Base-by-base conservation (phyloP, 2,329 filamentous ascomycete genomes). In the Cladosporium sp. region DNA sequence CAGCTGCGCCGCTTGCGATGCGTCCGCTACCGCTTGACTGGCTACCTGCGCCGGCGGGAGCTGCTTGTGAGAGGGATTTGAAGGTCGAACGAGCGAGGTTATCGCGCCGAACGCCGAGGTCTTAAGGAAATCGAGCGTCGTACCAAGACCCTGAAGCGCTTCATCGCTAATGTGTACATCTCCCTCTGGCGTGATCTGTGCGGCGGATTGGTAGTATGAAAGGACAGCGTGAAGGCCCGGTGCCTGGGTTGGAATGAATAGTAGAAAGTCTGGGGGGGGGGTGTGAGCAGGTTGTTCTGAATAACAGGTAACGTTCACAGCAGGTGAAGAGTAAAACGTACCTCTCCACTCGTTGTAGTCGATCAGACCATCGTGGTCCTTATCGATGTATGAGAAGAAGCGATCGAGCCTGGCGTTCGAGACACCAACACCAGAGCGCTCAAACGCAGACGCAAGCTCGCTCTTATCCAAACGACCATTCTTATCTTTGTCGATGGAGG, bases 321-420 rank as follows among this genome's bases (percentile, higher is more conserved):
- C 21, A 25, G 30, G 58, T 51, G 49, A 30, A 23, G 34, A 13
- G 23, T 58, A 7, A 13, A 13, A 60, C 63, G n/a, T 11, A 97
- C 94, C 94, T 67, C 75, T 89, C 95, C 95, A 98, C 84, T 99
- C 95, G 70, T 92, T 89, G 79, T 96, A 98, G 68, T 85, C 93
- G 71, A 98, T 96, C 69, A 83, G 82, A 2, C 93, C 93, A 77
- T 99, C 93, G 71, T 89, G 86, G 80, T 99, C 94, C 75, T 87
- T 85, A 77, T 99, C 95, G 72, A 99, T 90, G 76, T 97, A 90
- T 69, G 86, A 81, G 76, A 99, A 97, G 81, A 99, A 98, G 68
- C 88, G 86, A 69, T 92, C 86, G 54, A 99, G 81, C 74, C 92
- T 91, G 63, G 88, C 86, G 70, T 84, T 88, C 25, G 93, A 90